phyloP scores from a whole-genome alignment of 2,329 filamentous ascomycete species.

The Penicillium palitans region DNA sequence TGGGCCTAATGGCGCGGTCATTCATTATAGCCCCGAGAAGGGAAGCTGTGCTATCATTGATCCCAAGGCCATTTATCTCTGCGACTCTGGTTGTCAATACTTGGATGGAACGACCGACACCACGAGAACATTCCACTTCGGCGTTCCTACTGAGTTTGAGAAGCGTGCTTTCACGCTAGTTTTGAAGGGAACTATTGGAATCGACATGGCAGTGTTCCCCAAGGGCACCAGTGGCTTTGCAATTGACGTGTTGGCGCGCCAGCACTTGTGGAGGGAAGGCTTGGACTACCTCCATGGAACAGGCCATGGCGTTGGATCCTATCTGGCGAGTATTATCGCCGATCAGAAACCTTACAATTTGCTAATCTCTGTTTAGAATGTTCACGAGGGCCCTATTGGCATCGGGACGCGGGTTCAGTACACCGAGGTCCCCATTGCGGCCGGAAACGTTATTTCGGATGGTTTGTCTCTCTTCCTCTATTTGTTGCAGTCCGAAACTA shows the following conservation, averaged over 20 bases:
- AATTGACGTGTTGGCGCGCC: constrained; percentile 81
- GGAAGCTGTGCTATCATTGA: constrained; percentile 82
- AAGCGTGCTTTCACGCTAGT: constrained; percentile 90
- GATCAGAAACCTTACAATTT: not conserved
- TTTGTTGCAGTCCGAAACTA: not conserved
- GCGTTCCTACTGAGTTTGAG: constrained; percentile 77
- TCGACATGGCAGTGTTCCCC: constrained; percentile 84
- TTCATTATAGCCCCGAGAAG: constrained; percentile 89
- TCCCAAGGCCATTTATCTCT: constrained; percentile 83
- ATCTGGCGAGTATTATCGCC: constrained; percentile 51
- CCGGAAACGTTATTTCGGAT: constrained; percentile 95
- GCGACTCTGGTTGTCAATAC: constrained; percentile 96
- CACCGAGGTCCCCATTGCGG: constrained; percentile 80
- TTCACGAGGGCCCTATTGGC: constrained; percentile 95
- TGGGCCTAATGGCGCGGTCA: constrained; percentile 87
- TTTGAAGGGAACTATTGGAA: constrained; percentile 86
- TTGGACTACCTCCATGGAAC: constrained; percentile 96
- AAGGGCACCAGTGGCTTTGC: constrained; percentile 95
- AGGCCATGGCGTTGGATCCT: constrained; percentile 92
- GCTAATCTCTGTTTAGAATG: constrained; percentile 59
- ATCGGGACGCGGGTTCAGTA: constrained; percentile 91
- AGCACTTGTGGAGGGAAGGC: constrained; percentile 89
- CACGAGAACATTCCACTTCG: constrained; percentile 90
- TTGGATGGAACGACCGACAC: constrained; percentile 94
- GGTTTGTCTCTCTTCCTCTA: constrained; percentile 34